phyloP scores from a whole-genome alignment of 2,329 filamentous ascomycete species.

The Fusarium gaditjirri region DNA sequence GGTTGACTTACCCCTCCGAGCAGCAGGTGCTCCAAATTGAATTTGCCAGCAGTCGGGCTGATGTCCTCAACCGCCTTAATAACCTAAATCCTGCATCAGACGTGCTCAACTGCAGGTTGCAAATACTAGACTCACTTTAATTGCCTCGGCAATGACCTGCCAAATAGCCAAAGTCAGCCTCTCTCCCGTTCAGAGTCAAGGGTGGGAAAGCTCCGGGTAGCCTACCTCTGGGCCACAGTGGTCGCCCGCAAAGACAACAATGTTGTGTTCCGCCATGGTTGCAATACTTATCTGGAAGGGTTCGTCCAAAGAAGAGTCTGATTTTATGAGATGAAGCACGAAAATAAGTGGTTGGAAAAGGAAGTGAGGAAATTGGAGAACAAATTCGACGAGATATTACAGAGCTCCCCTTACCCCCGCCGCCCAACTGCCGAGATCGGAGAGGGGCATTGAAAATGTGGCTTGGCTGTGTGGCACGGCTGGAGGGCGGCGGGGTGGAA shows the following conservation, averaged over 20 bases:
- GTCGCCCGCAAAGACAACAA: slow-evolving; percentile 85
- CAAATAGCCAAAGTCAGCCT: slow-evolving; percentile 25
- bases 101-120: not conserved
- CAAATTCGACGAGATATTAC: not conserved
- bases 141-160: slow-evolving; percentile 81
- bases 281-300: not conserved
- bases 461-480: not conserved
- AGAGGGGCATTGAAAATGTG: not conserved
- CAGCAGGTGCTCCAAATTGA: slow-evolving; percentile 90
- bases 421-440: not conserved
- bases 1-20: slow-evolving; percentile 81
- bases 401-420: not conserved
- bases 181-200: not conserved
- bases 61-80: slow-evolving; percentile 81
- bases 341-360: not conserved
- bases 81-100: slow-evolving; percentile 63
- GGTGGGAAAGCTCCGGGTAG: slow-evolving; percentile 4
- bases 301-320: not conserved
- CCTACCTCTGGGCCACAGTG: slow-evolving; percentile 87
- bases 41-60: slow-evolving; percentile 75
- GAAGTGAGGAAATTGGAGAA: not conserved
- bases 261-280: slow-evolving; percentile 76
- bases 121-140: slow-evolving; percentile 71
- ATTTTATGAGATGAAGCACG: not conserved
- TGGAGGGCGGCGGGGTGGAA: not conserved